Percentiles rank a stretch among this genome's conserved stretches.
Evolutionary conservation across 2,329 filamentous ascomycete species (phyloP).

Genomic region (Escovopsis sp.): DNA sequence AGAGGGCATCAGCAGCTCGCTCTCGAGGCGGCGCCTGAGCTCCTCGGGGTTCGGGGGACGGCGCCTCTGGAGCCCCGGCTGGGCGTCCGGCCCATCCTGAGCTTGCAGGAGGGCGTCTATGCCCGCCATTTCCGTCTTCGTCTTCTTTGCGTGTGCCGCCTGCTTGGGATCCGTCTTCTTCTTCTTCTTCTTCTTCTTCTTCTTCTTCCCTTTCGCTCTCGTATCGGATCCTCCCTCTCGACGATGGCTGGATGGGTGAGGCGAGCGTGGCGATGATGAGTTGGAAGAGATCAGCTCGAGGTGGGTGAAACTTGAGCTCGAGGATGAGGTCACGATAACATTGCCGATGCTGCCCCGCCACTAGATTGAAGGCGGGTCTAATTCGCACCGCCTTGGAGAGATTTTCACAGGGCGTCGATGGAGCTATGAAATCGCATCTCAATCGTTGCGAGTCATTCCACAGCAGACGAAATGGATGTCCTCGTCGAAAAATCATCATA

Average conservation of each 20-base stretch:
- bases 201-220: too few relatives aligned
- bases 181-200: background rate
- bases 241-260: background rate
- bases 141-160: too few relatives aligned
- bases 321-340: too few relatives aligned
- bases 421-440: too few relatives aligned
- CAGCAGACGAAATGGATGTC: too few relatives aligned
- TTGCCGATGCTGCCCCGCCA: constrained; percentile 2
- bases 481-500: too few relatives aligned
- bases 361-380: constrained; percentile 5
- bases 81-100: constrained; percentile 10
- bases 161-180: background rate
- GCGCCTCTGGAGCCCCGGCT: constrained; percentile 5
- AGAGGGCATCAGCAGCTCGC: constrained; percentile 66
- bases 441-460: too few relatives aligned
- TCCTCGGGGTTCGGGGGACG: constrained; percentile 35
- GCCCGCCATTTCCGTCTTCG: constrained; percentile 12
- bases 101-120: constrained; percentile 22
- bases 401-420: too few relatives aligned
- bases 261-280: background rate
- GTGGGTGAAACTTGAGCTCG: background rate
- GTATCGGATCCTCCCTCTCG: background rate
- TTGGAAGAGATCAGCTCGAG: constrained; percentile 11
- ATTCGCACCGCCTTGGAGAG: background rate
- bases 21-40: constrained; percentile 57